Base-by-base conservation (phyloP, 805 yeast genomes). In the Lachancea sp. region DNA sequence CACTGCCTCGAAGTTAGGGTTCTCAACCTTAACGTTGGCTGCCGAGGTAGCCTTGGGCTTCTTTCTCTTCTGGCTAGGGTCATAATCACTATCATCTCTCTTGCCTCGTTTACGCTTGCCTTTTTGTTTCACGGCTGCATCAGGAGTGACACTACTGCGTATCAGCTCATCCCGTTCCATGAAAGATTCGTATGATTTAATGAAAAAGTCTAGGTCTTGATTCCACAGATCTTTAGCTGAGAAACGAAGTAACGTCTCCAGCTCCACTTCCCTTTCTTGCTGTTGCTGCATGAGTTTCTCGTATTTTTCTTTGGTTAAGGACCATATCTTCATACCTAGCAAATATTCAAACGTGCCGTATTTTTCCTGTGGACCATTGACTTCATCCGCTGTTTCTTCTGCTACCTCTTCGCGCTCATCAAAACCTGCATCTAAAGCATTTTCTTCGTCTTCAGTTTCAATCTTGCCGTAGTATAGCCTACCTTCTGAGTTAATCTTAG, bases 321-420 rank as follows among this genome's bases (percentile, higher is more conserved):
- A 83, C 92, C 96, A 87, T 48, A 92, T 80, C 25, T 88, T 77
- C 96, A 92, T 84, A 40, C 92, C 94, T 39, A 92, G 70, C 47
- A 92, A 70, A 52, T 92, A 92, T 55, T 92, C 97, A 61, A 78
- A 90, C 5, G 80, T 70, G 8, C 87, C 75, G 38, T 72, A 71
- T 12, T 75, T 64, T 18, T 78, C 81, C 36, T 56, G 74, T 60
- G 61, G 69, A 12, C 64, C 61, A 35, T 68, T 70, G n/a, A 66
- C 62, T 3, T 56, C 61, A n/a, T 42, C 47, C 9, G 51, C 66
- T 12, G 59, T 61, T 17, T 51, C 63, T 7, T 50, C 62, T 20
- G 56, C 70, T 13, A 65, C 77, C 8, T 52, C 68, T 18, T 57
- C 65, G 5, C 49, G 66, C 6, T 56, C 68, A 23, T 68, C 75